A percentile compares a stretch with the other conserved stretches of the same genome.
phyloP scores from a whole-genome alignment of 2,329 filamentous ascomycete species.

The Diaporthe nobilis region DNA sequence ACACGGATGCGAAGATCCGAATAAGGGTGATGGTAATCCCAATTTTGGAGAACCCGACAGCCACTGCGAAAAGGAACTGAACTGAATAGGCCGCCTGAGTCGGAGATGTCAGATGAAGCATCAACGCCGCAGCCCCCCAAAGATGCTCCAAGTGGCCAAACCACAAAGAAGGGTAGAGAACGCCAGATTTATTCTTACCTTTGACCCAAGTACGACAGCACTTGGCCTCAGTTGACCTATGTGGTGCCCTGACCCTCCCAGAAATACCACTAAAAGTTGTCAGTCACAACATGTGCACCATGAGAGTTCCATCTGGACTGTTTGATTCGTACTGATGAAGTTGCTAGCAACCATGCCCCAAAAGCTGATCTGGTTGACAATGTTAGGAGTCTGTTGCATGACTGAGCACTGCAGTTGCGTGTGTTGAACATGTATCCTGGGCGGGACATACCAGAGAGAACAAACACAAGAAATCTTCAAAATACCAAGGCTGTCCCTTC shows the following conservation, averaged over 20 bases:
- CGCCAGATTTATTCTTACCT: not conserved
- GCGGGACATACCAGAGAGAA: not conserved
- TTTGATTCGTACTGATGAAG: not conserved
- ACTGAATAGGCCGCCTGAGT: not conserved
- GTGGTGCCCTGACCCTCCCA: not conserved
- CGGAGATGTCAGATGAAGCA: not conserved
- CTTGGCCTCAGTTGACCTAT: not conserved
- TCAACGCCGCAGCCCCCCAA: not conserved
- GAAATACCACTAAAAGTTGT: not conserved
- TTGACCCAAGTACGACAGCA: not conserved
- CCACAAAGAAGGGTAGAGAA: not conserved
- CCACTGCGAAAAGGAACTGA: not conserved
- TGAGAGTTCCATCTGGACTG: not conserved
- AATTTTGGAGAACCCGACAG: not conserved
- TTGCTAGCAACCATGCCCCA: not conserved
- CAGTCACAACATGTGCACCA: not conserved
- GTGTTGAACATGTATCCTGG: no score
- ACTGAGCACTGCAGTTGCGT: not conserved
- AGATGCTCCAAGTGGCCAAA: no score
- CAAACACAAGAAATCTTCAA: not conserved
- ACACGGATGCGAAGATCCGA: not conserved
- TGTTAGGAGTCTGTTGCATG: not conserved
- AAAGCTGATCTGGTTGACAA: not conserved
- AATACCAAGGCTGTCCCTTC: not conserved
- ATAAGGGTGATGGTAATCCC: not conserved